Conservation (phyloP, 2,329 filamentous ascomycete genomes). For the Thelonectria rubi region DNA sequence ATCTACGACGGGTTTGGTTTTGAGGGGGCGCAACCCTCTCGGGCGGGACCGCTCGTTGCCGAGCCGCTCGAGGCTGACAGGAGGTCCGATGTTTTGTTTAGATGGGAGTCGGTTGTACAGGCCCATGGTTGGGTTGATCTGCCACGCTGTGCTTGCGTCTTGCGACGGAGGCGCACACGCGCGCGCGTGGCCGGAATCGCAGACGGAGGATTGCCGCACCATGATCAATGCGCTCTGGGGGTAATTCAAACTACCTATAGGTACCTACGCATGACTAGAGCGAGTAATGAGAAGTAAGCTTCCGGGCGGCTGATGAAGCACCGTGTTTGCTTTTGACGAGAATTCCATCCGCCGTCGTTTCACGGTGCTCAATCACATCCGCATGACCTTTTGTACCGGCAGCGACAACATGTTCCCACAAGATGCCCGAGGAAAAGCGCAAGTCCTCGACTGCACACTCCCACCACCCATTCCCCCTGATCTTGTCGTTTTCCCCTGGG, state of each 20-base stretch:
- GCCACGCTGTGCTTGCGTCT: not conserved
- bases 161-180: not conserved
- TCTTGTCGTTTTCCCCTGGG: not conserved
- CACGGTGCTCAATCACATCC: not conserved
- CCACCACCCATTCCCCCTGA: too few species aligned
- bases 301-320: not conserved
- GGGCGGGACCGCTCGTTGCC: conserved; percentile 3
- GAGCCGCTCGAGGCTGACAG: not conserved
- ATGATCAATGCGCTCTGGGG: not conserved
- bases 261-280: too few species aligned
- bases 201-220: not conserved
- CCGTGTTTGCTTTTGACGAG: too few species aligned
- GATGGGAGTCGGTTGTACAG: too few species aligned
- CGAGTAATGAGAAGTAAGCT: too few species aligned
- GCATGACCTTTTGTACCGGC: not conserved
- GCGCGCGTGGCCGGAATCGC: not conserved
- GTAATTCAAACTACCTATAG: too few species aligned
- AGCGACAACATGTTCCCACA: too few species aligned
- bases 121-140: too few species aligned
- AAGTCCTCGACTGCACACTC: too few species aligned
- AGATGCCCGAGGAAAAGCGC: too few species aligned
- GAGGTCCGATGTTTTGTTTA: not conserved
- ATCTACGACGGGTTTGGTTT: not conserved
- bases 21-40: not conserved
- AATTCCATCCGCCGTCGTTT: too few species aligned